Evolutionary conservation across 2,329 filamentous ascomycete species (phyloP).

Genomic region (Monilinia fructicola): DNA sequence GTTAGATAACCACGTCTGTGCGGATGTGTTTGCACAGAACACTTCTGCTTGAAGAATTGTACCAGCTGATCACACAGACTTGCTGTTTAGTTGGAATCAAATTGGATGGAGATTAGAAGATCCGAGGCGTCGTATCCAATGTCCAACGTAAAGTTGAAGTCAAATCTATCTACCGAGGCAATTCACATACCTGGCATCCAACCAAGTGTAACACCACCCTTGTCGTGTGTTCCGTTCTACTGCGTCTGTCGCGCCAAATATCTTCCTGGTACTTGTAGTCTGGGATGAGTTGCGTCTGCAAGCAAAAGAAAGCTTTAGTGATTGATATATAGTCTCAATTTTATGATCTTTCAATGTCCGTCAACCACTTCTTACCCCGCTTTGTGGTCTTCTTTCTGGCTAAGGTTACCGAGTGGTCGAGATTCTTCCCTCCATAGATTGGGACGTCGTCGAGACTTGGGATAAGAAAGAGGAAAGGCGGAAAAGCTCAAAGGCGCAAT

Average conservation of each 20-base stretch:
- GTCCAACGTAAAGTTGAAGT: too few relatives aligned
- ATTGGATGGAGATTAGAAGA: not conserved
- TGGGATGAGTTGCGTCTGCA: not conserved
- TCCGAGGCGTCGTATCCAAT: not conserved
- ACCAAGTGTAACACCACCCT: not conserved
- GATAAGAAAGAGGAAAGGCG: too few relatives aligned
- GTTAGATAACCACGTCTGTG: not conserved
- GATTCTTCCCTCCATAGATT: slow-evolving; percentile 3
- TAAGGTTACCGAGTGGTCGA: not conserved
- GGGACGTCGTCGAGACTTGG: too few relatives aligned
- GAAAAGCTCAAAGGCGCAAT: too few relatives aligned
- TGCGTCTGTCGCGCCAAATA: not conserved
- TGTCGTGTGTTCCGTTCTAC: not conserved
- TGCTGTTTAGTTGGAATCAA: not conserved
- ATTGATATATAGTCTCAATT: not conserved
- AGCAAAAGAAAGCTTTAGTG: not conserved
- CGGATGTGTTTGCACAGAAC: not conserved
- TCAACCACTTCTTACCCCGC: not conserved
- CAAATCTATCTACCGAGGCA: not conserved
- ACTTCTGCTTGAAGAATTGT: not conserved
- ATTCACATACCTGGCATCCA: not conserved
- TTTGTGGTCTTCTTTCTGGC: not conserved
- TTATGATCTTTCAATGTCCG: not conserved
- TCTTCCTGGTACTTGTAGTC: not conserved
- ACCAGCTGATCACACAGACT: not conserved